Conservation (phyloP, 75 land plant species). For the Adiantum capillusveneris region DNA sequence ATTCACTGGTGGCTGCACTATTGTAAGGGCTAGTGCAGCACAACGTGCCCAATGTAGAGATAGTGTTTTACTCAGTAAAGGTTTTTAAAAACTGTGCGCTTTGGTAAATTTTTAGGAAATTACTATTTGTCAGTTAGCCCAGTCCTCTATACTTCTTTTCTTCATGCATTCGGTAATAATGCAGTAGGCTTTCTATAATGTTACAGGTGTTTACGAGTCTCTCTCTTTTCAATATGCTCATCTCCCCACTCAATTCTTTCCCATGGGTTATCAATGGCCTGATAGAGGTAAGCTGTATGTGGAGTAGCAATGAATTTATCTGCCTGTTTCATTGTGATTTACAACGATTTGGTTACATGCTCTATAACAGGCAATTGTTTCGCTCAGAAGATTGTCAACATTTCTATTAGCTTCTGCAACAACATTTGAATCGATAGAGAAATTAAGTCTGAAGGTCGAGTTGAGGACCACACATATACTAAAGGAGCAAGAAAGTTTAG, state of each 20-base stretch:
- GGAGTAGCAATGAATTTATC: not conserved
- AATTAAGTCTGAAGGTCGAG: slow-evolving; percentile 11
- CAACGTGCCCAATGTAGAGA: no score
- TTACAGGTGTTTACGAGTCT: slow-evolving; percentile 92
- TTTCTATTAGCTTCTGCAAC: slow-evolving; percentile 49
- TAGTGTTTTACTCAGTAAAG: not conserved
- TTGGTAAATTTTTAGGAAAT: no score
- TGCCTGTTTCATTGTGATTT: no score
- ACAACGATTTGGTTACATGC: not conserved
- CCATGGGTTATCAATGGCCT: slow-evolving; percentile 98
- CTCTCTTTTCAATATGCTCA: slow-evolving; percentile 80
- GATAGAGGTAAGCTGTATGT: slow-evolving; percentile 65
- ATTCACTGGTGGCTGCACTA: no score
- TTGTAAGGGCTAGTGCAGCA: no score
- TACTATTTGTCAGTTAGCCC: no score
- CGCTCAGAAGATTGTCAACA: slow-evolving; percentile 49
- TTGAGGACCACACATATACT: not conserved
- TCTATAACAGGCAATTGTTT: slow-evolving; percentile 62
- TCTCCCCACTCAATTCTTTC: slow-evolving; percentile 90
- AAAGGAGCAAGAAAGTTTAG: not conserved
- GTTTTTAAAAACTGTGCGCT: not conserved
- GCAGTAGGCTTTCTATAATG: no score
- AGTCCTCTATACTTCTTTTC: no score
- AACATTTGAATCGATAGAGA: no score
- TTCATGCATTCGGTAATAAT: no score